A percentile compares a stretch with the other conserved stretches of the same genome.
phyloP scores from a whole-genome alignment of 805 yeast species.

The Zygosaccharomyces bailii region DNA sequence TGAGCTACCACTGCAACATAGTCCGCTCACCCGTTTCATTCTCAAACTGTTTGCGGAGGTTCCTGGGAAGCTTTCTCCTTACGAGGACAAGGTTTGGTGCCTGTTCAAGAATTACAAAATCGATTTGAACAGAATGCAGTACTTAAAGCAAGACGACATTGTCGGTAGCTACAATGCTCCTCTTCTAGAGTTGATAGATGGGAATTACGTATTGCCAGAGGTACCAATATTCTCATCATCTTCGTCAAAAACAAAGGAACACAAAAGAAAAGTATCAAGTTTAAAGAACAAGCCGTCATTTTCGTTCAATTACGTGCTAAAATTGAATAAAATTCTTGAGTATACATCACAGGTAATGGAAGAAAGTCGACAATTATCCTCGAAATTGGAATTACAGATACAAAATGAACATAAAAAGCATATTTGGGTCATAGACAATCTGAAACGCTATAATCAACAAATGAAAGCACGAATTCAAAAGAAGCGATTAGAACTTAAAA shows the following conservation, averaged over 20 bases:
- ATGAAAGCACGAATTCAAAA: constrained; percentile 7
- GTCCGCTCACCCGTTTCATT: constrained; percentile 16
- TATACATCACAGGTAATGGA: constrained; percentile 23
- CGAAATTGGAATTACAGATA: constrained; percentile 14
- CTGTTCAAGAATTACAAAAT: constrained; percentile 13
- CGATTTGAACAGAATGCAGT: constrained; percentile 21
- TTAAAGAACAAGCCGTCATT: constrained; percentile 21
- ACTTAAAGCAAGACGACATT: constrained; percentile 13
- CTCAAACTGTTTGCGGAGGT: constrained; percentile 23
- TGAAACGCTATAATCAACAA: constrained; percentile 11
- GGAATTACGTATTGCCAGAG: constrained; percentile 18
- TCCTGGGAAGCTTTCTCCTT: constrained; percentile 14
- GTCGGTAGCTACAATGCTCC: constrained; percentile 21
- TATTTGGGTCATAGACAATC: constrained; percentile 8
- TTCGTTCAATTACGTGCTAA: constrained; percentile 27
- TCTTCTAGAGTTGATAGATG: constrained; percentile 27
- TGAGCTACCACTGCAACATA: constrained; percentile 23
- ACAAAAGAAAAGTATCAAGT: constrained; percentile 7
- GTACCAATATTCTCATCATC: neutral
- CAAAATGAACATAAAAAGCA: constrained; percentile 1
- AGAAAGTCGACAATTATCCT: constrained; percentile 20
- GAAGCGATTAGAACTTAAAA: constrained; percentile 6
- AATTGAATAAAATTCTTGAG: constrained; percentile 30
- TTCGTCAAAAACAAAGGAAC: neutral
- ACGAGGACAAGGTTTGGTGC: constrained; percentile 19